phyloP scores from a whole-genome alignment of 192 early-diverging fungal species.

The Rhizophagus sp. region DNA sequence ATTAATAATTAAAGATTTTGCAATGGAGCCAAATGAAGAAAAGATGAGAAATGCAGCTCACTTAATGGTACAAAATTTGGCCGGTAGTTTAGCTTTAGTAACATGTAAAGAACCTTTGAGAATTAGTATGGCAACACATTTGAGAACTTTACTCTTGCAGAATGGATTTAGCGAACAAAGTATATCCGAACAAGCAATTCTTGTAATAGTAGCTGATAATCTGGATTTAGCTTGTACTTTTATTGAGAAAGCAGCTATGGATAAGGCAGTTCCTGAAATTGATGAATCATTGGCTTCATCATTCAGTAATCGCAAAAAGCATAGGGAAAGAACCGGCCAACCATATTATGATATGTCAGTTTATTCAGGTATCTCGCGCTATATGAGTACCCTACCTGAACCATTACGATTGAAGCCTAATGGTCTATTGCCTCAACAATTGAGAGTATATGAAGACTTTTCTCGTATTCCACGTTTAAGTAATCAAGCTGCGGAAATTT shows the following conservation, averaged over 20 bases:
- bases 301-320: slow-evolving; percentile 78
- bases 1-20: slow-evolving; percentile 94
- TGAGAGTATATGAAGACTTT: slow-evolving; percentile 89
- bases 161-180: slow-evolving; percentile 79
- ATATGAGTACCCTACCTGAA: slow-evolving; percentile 86
- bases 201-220: slow-evolving; percentile 88
- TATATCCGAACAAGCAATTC: slow-evolving; percentile 81
- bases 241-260: slow-evolving; percentile 93
- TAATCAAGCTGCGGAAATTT: slow-evolving; percentile 45
- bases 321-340: slow-evolving; percentile 85
- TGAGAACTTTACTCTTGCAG: slow-evolving; percentile 68
- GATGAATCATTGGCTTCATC: slow-evolving; percentile 76
- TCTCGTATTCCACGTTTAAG: slow-evolving; percentile 64
- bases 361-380: slow-evolving; percentile 72
- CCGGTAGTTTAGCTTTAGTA: slow-evolving; percentile 83
- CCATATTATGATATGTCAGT: slow-evolving; percentile 89
- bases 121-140: slow-evolving; percentile 74
- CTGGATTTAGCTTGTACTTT: slow-evolving; percentile 92
- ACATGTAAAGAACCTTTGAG: slow-evolving; percentile 93
- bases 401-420: slow-evolving; percentile 81
- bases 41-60: slow-evolving; percentile 93
- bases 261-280: slow-evolving; percentile 94
- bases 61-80: slow-evolving; percentile 92
- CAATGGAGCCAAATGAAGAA: slow-evolving; percentile 90
- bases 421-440: slow-evolving; percentile 74